These are phyloP conservation scores for Adenanthera pavonina DNA, from an alignment of 306 rosid genomes.

Conservation along the genomic window DNA sequence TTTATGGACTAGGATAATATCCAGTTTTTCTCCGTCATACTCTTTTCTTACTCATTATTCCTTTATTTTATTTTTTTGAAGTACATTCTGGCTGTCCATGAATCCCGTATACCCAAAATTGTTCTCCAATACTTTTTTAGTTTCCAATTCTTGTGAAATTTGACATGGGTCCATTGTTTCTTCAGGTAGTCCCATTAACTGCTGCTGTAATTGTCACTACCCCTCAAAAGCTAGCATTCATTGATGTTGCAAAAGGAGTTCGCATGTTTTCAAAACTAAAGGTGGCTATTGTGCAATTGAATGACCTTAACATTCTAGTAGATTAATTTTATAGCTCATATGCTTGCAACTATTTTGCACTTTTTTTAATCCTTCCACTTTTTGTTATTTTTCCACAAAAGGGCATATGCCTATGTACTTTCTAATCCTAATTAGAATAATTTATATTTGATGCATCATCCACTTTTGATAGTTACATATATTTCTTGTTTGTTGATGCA, in stretches of 20 bases:
- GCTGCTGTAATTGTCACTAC: slow-evolving; percentile 98
- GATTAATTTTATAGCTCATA: slow-evolving; percentile 8
- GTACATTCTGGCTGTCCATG: slow-evolving; percentile 17
- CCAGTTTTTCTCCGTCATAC: slow-evolving; percentile 2
- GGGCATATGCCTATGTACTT: slow-evolving; percentile 7
- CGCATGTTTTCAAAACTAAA: slow-evolving; percentile 99
- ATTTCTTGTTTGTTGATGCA: slow-evolving; percentile 35
- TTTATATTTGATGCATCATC: slow-evolving; percentile 14
- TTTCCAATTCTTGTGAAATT: slow-evolving; percentile 15
- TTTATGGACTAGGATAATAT: not conserved
- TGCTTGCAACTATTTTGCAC: slow-evolving; percentile 8
- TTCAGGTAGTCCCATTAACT: slow-evolving; percentile 85
- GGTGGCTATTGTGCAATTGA: slow-evolving; percentile 52
- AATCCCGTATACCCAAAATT: slow-evolving; percentile 18
- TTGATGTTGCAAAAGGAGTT: slow-evolving; percentile 98
- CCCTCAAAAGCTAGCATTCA: slow-evolving; percentile 95
- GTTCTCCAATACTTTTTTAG: slow-evolving; percentile 18
- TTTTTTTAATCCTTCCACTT: not conserved
- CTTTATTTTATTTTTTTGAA: slow-evolving; percentile 12
- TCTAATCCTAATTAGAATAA: slow-evolving; percentile 10
- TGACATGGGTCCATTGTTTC: slow-evolving; percentile 43
- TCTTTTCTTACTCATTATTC: slow-evolving; percentile 19
- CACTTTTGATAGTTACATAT: slow-evolving; percentile 32
- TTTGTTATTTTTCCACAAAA: not conserved
- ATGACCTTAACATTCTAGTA: slow-evolving; percentile 19